Evolutionary conservation across 1,139 yeast species (phyloP).

Genomic region (Lodderomyces pseudojiufengensis): DNA sequence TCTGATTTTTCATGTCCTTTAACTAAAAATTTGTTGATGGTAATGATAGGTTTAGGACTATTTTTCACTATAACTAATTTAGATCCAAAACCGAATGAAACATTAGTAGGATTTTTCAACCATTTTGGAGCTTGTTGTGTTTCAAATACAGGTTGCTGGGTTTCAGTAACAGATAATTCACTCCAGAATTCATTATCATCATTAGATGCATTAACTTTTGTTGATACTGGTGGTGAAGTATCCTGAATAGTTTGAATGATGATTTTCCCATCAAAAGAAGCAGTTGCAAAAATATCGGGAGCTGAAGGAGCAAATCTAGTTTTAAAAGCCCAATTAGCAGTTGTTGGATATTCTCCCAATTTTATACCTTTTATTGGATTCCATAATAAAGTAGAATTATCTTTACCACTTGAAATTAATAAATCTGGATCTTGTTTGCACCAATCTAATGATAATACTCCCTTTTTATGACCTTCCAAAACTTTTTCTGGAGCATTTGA

Average conservation of each 20-base stretch:
- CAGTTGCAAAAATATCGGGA: constrained; percentile 90
- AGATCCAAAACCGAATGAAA: constrained; percentile 91
- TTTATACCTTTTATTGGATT: constrained; percentile 71
- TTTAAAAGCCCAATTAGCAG: constrained; percentile 92
- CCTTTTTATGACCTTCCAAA: constrained; percentile 79
- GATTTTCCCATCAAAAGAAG: constrained; percentile 89
- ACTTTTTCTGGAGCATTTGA: constrained; percentile 82
- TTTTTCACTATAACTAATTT: constrained; percentile 62
- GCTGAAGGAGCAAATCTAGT: constrained; percentile 81
- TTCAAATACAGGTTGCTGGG: constrained; percentile 67
- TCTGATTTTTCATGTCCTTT: constrained; percentile 37
- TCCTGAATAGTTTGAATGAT: constrained; percentile 86
- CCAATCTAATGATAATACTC: constrained; percentile 92
- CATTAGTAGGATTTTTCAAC: constrained; percentile 75
- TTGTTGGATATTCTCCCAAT: constrained; percentile 84
- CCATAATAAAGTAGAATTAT: constrained; percentile 86
- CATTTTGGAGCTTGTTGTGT: constrained; percentile 84
- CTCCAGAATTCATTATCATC: constrained; percentile 81
- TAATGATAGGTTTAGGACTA: constrained; percentile 43
- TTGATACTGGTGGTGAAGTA: constrained; percentile 53
- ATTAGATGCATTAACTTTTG: constrained; percentile 45
- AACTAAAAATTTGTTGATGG: constrained; percentile 47
- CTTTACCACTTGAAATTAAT: constrained; percentile 86
- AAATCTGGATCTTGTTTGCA: constrained; percentile 76
- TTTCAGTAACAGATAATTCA: constrained; percentile 65